These are phyloP conservation scores for Lactifluus pinguis DNA, from an alignment of 768 basidiomycete species.

Conservation along the genomic window DNA sequence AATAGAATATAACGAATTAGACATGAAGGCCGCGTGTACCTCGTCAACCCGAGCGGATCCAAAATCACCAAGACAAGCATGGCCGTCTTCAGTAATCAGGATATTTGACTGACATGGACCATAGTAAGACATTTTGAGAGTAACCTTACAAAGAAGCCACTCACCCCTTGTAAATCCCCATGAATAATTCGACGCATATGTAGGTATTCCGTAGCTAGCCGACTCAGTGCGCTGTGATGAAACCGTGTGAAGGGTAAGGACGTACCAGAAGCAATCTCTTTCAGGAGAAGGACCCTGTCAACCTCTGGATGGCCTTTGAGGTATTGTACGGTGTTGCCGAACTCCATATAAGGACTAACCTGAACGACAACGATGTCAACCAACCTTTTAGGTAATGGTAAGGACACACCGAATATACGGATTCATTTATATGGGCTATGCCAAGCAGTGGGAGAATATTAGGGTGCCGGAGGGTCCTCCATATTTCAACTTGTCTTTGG, in stretches of 20 bases:
- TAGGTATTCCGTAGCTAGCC: constrained; percentile 10
- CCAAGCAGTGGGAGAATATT: constrained; percentile 15
- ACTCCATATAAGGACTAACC: constrained; percentile 13
- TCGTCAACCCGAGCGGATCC: constrained; percentile 12
- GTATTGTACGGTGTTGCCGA: constrained; percentile 5
- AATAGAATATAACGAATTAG: neutral
- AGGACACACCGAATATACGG: constrained; percentile 10
- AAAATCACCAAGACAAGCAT: constrained; percentile 3
- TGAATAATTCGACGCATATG: constrained; percentile 10
- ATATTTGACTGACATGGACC: constrained; percentile 1
- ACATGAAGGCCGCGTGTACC: neutral
- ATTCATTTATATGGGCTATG: constrained; percentile 5
- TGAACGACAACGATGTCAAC: neutral
- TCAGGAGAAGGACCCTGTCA: constrained; percentile 1
- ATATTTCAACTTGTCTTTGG: constrained; percentile 15
- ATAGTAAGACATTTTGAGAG: neutral
- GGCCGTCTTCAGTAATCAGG: constrained; percentile 2
- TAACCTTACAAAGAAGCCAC: neutral
- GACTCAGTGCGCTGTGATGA: neutral
- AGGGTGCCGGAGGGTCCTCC: constrained; percentile 14
- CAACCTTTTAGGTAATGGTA: neutral
- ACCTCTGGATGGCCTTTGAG: constrained; percentile 1
- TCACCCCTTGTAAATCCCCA: constrained; percentile 14
- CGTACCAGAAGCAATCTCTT: constrained; percentile 10
- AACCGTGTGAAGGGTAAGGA: neutral